These are phyloP conservation scores for Malassezia cuniculi DNA, from an alignment of 1,284 basidiomycete genomes.

Conservation along the genomic window DNA sequence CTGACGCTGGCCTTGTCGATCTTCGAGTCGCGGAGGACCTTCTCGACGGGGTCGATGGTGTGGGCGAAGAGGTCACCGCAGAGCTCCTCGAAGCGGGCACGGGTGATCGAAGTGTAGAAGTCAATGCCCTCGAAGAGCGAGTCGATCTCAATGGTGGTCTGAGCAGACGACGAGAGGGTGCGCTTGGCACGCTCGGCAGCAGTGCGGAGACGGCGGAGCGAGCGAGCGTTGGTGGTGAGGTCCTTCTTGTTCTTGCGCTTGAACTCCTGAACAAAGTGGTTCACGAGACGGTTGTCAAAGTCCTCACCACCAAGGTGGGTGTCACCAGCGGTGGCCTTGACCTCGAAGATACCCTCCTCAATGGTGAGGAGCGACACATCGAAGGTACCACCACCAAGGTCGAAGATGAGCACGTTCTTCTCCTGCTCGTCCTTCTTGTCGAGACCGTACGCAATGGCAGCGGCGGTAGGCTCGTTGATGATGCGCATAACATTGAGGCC, in stretches of 20 bases:
- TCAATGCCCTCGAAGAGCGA: slow-evolving; percentile 95
- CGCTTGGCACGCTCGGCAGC: slow-evolving; percentile 99
- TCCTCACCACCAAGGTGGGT: slow-evolving; percentile 98
- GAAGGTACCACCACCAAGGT: slow-evolving; percentile 96
- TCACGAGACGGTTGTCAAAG: slow-evolving; percentile 90
- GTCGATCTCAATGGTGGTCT: slow-evolving; percentile 95
- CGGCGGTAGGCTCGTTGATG: slow-evolving; percentile 90
- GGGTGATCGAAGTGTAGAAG: slow-evolving; percentile 95
- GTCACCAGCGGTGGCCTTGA: slow-evolving; percentile 97
- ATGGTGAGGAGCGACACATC: slow-evolving; percentile 97
- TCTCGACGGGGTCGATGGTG: slow-evolving; percentile 95
- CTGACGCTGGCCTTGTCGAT: slow-evolving; percentile 81
- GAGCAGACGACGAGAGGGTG: slow-evolving; percentile 88
- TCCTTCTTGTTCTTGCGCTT: slow-evolving; percentile 99
- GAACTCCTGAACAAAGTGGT: slow-evolving; percentile 96
- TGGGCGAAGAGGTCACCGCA: slow-evolving; percentile 93
- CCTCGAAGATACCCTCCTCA: slow-evolving; percentile 97
- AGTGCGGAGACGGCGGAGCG: slow-evolving; percentile 88
- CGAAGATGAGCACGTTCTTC: slow-evolving; percentile 90
- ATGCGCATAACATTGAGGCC: slow-evolving; percentile 88
- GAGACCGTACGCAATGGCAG: slow-evolving; percentile 87
- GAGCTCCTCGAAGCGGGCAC: slow-evolving; percentile 96
- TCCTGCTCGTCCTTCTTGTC: slow-evolving; percentile 70
- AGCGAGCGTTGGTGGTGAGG: slow-evolving; percentile 80
- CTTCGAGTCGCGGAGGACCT: slow-evolving; percentile 94